Evolutionary conservation across 805 yeast genomes (phyloP).

Genomic region (Candida chilensis): DNA sequence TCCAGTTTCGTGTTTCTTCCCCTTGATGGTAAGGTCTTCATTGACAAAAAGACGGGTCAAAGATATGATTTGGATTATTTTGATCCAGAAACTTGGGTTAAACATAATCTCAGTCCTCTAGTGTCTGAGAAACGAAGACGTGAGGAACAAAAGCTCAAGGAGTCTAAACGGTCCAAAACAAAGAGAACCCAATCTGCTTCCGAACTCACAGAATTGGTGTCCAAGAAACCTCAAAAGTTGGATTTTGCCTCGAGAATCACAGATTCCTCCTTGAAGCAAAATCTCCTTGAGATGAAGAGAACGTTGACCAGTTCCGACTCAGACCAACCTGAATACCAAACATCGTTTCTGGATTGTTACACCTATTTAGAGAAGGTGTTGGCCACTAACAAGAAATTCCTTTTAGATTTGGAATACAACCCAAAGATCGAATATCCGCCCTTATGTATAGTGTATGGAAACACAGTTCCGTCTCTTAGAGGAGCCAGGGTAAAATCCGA

Average conservation of each 20-base stretch:
- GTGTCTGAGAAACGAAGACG: slow-evolving; percentile 33
- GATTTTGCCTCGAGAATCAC: too few species aligned
- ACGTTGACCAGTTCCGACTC: background rate
- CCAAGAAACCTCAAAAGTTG: too few species aligned
- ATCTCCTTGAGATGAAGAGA: background rate
- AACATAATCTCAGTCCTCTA: slow-evolving; percentile 66
- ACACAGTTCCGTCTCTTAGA: slow-evolving; percentile 75
- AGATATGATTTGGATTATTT: slow-evolving; percentile 64
- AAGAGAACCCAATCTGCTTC: background rate
- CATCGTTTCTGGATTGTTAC: slow-evolving; percentile 49
- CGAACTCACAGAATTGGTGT: too few species aligned
- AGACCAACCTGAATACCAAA: slow-evolving; percentile 6
- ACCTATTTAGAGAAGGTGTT: slow-evolving; percentile 58
- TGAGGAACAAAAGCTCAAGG: slow-evolving; percentile 6
- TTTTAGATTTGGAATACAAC: slow-evolving; percentile 46
- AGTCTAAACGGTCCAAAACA: background rate
- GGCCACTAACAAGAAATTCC: slow-evolving; percentile 45
- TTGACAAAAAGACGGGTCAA: slow-evolving; percentile 49
- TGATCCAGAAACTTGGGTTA: slow-evolving; percentile 73
- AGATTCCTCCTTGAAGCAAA: too few species aligned
- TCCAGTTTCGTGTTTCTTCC: slow-evolving; percentile 78
- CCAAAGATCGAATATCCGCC: slow-evolving; percentile 66
- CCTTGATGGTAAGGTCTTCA: slow-evolving; percentile 62
- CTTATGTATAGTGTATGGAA: slow-evolving; percentile 72
- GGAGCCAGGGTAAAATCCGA: slow-evolving; percentile 60